These are phyloP conservation scores for Leccinum subrobustum DNA, from an alignment of 1,284 basidiomycete species.

Conservation along the genomic window DNA sequence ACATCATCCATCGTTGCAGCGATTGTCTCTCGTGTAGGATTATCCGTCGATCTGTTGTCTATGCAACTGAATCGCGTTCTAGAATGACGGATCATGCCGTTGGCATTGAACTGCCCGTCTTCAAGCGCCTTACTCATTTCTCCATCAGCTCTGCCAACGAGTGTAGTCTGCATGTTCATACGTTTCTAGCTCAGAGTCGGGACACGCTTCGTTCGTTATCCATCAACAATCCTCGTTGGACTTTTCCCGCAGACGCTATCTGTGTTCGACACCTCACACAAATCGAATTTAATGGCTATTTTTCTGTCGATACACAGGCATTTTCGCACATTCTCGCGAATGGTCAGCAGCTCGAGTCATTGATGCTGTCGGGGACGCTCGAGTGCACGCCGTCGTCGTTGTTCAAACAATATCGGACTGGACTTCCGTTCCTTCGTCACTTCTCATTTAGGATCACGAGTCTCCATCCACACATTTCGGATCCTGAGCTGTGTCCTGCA, in stretches of 20 bases:
- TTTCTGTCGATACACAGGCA: constrained; percentile 47
- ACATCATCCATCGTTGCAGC: constrained; percentile 49
- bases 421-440: constrained; percentile 60
- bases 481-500: constrained; percentile 64
- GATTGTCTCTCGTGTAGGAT: constrained; percentile 57
- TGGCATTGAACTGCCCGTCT: constrained; percentile 57
- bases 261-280: constrained; percentile 62
- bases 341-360: constrained; percentile 61
- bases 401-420: constrained; percentile 43
- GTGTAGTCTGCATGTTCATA: too few relatives aligned
- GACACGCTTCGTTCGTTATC: constrained; percentile 53
- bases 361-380: constrained; percentile 53
- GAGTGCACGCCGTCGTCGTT: constrained; percentile 49
- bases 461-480: constrained; percentile 46
- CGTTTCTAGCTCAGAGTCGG: constrained; percentile 54
- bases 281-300: constrained; percentile 58
- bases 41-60: too few relatives aligned
- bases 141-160: constrained; percentile 45
- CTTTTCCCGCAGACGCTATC: constrained; percentile 52
- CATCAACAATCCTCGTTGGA: constrained; percentile 54
- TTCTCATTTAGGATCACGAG: constrained; percentile 54
- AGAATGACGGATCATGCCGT: too few relatives aligned
- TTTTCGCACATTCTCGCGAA: constrained; percentile 58
- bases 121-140: constrained; percentile 60
- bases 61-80: too few relatives aligned